Percentiles rank a stretch among this genome's conserved stretches.
These are phyloP conservation scores for Albophoma yamanashiensis DNA, from an alignment of 2,329 filamentous ascomycete genomes.

Conservation along the genomic window DNA sequence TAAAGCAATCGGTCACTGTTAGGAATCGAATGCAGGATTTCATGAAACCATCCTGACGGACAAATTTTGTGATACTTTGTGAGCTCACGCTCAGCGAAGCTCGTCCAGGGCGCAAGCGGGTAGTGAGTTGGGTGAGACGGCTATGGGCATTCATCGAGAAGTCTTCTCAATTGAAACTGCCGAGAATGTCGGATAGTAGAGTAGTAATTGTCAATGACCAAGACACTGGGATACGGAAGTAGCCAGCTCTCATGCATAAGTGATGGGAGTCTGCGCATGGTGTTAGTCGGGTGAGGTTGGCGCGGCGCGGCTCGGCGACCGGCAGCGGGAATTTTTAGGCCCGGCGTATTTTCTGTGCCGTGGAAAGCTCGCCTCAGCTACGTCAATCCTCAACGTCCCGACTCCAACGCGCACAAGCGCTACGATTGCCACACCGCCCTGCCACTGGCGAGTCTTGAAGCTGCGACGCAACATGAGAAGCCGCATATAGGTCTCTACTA, in stretches of 20 bases:
- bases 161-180: background rate
- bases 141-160: no score
- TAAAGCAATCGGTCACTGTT: background rate
- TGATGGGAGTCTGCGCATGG: no score
- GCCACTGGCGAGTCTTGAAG: slow-evolving; percentile 10
- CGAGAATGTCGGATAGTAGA: background rate
- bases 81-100: background rate
- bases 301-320: background rate
- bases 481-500: slow-evolving; percentile 9
- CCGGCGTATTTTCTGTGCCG: background rate
- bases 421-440: background rate
- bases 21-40: background rate
- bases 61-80: background rate
- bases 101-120: background rate
- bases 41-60: no score
- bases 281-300: background rate
- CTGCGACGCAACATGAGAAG: slow-evolving; percentile 22
- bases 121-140: background rate
- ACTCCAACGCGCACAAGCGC: background rate
- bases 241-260: no score
- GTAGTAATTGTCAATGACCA: background rate
- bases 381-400: background rate
- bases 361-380: background rate
- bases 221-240: background rate
- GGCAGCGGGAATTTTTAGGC: background rate